Evolutionary conservation across 2,329 filamentous ascomycete species (phyloP), one percentile per base, ranked within the genome.

Genomic region (Colletotrichum spaethianum): DNA sequence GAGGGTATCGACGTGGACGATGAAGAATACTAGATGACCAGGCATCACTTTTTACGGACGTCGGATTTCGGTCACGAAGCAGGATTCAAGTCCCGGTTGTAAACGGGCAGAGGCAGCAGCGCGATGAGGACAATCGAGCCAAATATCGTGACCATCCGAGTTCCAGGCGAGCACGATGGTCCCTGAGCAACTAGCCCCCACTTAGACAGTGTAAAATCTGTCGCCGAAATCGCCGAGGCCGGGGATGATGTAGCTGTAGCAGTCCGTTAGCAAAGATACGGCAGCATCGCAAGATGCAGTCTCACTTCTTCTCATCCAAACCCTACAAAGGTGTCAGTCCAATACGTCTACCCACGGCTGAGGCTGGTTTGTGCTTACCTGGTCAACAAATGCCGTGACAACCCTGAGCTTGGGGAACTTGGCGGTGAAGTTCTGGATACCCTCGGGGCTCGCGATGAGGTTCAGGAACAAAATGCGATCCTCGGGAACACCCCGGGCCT

Each of bases 381-480:
- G 90, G 80, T 99, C 96, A 78, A 99, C 93, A 81, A 99, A 99
- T 12, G 96, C 94, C 11, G 96, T 98, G 60, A 99, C 94, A 26
- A 99, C 94, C 75, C 95, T 91, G 72, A 98, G 87, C 78, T 93
- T 94, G 48, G 96, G 96, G 79, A 97, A 98, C 77, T 93, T 93
- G 78, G 93, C 89, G 12, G 95, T 94, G 83, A 99, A 98, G 78
- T 93, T 95, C 78, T 91, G 90, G 75, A 97, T 93, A 7, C 96
- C 96, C 79, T 98, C 93, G 0, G 96, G 96, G 80, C 95, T 98
- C n/a, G 96, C 95, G 79, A 99, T 98, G 73, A 99, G 86, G 82
- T 99, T 99, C 70, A 99, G 87, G 85, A 99, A 99, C 48, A 98
- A 86, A 74, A 99, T 99, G 70, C 94, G 93, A 76, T 98, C 94